Evolutionary conservation across 129 eudicot genomes (phyloP).

Genomic region (sunflower (Helianthus annuus)): DNA sequence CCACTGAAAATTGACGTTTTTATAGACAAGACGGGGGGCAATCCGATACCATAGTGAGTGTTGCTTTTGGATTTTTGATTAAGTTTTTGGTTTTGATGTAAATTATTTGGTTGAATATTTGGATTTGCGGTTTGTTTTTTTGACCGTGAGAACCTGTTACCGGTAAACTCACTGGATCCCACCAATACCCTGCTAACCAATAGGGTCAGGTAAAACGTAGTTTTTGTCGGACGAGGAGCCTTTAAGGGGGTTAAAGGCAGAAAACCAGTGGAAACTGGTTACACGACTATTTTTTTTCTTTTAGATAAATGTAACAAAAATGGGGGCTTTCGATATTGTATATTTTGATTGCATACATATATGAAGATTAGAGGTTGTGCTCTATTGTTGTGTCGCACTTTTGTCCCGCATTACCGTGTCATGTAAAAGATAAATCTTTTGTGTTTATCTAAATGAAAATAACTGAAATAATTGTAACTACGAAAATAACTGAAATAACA

Average conservation of each 20-base stretch:
- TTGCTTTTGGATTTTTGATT: slow-evolving; percentile 19
- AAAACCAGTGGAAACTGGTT: too few species aligned
- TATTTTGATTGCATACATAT: slow-evolving; percentile 12
- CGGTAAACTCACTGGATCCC: too few species aligned
- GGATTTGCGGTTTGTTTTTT: slow-evolving; percentile 18
- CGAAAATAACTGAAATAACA: background rate
- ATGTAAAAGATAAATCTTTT: background rate
- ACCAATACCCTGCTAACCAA: too few species aligned
- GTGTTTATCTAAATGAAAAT: background rate
- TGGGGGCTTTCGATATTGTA: slow-evolving; percentile 19
- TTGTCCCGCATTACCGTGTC: background rate
- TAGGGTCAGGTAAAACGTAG: too few species aligned
- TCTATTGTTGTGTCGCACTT: background rate
- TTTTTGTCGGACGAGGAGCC: too few species aligned
- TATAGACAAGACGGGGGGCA: slow-evolving; percentile 25
- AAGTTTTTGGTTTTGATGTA: slow-evolving; percentile 33
- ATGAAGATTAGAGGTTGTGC: background rate
- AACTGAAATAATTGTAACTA: too few species aligned
- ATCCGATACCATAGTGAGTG: slow-evolving; percentile 31
- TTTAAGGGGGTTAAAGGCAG: too few species aligned
- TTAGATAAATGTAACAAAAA: slow-evolving; percentile 23
- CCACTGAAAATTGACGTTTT: slow-evolving; percentile 13
- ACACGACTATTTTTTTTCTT: background rate
- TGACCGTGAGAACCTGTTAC: too few species aligned
- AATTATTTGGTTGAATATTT: slow-evolving; percentile 21